Conservation (phyloP, 345 rosid genomes). For the Alliaria petiolata region DNA sequence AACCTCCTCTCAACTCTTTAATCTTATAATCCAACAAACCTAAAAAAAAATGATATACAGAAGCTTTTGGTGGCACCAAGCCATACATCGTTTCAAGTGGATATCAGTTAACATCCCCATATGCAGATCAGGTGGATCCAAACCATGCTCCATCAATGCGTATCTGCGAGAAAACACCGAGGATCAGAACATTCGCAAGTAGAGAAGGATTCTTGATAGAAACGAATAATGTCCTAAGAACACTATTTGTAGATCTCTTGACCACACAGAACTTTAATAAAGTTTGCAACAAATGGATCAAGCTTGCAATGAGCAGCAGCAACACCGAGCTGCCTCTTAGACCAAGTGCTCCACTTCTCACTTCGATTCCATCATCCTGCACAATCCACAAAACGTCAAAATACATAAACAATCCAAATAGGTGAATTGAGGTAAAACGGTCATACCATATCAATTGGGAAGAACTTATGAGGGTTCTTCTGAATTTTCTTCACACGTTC, state of each 20-base stretch:
- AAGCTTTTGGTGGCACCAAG: too few relatives aligned
- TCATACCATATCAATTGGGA: slow-evolving; percentile 75
- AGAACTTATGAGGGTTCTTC: slow-evolving; percentile 50
- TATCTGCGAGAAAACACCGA: too few relatives aligned
- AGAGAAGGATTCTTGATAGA: neutral
- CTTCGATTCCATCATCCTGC: slow-evolving; percentile 74
- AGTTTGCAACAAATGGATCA: too few relatives aligned
- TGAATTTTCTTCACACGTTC: too few relatives aligned
- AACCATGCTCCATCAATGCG: too few relatives aligned
- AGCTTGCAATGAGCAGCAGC: too few relatives aligned
- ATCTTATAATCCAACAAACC: too few relatives aligned
- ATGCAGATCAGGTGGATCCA: too few relatives aligned
- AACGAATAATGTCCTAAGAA: neutral
- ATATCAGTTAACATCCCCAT: too few relatives aligned
- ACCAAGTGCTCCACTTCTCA: slow-evolving; percentile 69
- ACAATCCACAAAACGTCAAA: neutral
- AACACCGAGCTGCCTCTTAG: slow-evolving; percentile 63
- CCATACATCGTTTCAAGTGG: too few relatives aligned
- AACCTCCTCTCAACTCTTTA: too few relatives aligned
- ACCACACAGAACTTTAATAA: slow-evolving; percentile 64
- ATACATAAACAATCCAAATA: neutral
- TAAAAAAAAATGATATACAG: too few relatives aligned
- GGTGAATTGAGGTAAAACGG: neutral
- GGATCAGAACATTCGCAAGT: neutral
- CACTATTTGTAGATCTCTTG: slow-evolving; percentile 66